Evolutionary conservation across 1,139 yeast genomes (phyloP).

Genomic region (Citeromyces hawaiiensis): DNA sequence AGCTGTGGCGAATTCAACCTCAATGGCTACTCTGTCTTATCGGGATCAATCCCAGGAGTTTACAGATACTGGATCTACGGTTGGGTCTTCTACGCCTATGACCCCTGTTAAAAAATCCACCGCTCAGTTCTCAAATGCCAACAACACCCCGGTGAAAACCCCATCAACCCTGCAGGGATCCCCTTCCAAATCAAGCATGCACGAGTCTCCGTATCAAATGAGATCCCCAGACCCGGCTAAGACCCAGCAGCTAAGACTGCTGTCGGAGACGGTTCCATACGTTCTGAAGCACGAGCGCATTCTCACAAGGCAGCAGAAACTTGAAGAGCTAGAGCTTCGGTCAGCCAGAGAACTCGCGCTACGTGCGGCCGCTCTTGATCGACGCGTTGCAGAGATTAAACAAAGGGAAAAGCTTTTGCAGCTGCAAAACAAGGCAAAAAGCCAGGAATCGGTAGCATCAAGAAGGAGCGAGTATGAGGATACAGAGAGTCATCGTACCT

Average conservation of each 20-base stretch:
- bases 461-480: not conserved
- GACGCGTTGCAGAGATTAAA: constrained; percentile 63
- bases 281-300: constrained; percentile 66
- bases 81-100: not conserved
- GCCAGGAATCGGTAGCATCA: not conserved
- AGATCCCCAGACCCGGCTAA: not conserved
- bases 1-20: constrained; percentile 29
- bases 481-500: not conserved
- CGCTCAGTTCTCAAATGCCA: not conserved
- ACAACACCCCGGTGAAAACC: not conserved
- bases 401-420: constrained; percentile 44
- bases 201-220: not conserved
- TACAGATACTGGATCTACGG: not conserved
- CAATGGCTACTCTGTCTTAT: constrained; percentile 9
- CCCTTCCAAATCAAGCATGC: not conserved
- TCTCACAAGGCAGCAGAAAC: constrained; percentile 60
- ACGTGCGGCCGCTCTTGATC: constrained; percentile 66
- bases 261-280: constrained; percentile 73
- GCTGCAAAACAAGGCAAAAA: constrained; percentile 9
- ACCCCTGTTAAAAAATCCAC: not conserved
- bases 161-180: not conserved
- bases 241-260: constrained; percentile 43
- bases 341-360: constrained; percentile 61
- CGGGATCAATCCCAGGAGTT: not conserved
- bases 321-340: constrained; percentile 67